Conservation (phyloP, 805 yeast genomes). For the Saturnispora hagleri region DNA sequence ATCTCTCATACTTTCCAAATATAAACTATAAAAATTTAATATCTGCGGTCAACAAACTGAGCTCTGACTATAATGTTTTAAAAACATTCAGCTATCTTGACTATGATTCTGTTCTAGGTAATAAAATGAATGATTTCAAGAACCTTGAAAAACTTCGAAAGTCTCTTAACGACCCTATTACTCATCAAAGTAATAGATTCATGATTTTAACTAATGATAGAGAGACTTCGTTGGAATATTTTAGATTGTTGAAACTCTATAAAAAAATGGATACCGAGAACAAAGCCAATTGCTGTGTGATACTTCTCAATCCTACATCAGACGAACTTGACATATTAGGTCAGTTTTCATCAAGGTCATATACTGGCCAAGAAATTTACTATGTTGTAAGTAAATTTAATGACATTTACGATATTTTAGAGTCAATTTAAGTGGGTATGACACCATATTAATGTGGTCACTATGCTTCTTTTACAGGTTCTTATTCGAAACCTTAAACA, state of each 20-base stretch:
- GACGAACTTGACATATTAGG: neutral
- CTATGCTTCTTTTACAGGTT: neutral
- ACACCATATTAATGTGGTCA: neutral
- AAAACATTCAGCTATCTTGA: slow-evolving; percentile 6
- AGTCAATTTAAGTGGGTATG: slow-evolving; percentile 7
- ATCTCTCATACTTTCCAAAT: slow-evolving; percentile 15
- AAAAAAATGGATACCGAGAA: slow-evolving; percentile 5
- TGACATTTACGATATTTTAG: slow-evolving; percentile 17
- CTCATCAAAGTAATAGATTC: slow-evolving; percentile 10
- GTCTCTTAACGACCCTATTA: slow-evolving; percentile 2
- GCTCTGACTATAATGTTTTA: neutral
- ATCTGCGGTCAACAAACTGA: slow-evolving; percentile 1
- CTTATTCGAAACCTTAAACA: neutral
- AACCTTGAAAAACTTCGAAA: slow-evolving; percentile 14
- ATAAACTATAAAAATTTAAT: slow-evolving; percentile 12
- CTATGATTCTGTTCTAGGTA: slow-evolving; percentile 16
- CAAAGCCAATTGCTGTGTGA: slow-evolving; percentile 16
- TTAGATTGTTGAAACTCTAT: slow-evolving; percentile 16
- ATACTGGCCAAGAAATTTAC: slow-evolving; percentile 14
- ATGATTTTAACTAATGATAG: slow-evolving; percentile 19
- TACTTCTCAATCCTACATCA: slow-evolving; percentile 11
- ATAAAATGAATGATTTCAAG: slow-evolving; percentile 14
- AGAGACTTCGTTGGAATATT: slow-evolving; percentile 20
- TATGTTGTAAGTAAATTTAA: slow-evolving; percentile 15
- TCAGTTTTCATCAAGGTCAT: neutral